These are phyloP conservation scores for Termitomyces sp. DNA, from an alignment of 768 basidiomycete genomes.

Conservation along the genomic window DNA sequence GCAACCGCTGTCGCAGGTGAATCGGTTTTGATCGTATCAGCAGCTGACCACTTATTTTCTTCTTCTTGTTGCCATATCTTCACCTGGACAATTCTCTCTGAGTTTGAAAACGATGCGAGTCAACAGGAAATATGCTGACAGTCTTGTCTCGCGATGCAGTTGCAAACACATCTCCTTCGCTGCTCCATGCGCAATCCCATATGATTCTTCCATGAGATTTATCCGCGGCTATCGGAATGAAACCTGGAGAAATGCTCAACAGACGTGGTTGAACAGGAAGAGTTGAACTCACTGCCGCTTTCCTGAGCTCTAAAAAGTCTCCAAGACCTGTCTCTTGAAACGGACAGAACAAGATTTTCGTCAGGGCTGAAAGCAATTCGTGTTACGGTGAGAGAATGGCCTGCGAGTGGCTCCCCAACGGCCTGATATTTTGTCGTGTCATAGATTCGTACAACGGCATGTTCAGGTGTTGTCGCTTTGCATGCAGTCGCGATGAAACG, in stretches of 20 bases:
- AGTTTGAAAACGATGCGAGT: background rate
- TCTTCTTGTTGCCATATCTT: slow-evolving; percentile 68
- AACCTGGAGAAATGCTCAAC: slow-evolving; percentile 40
- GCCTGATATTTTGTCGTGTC: slow-evolving; percentile 68
- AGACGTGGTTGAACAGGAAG: background rate
- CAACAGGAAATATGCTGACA: slow-evolving; percentile 38
- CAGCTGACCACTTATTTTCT: slow-evolving; percentile 48
- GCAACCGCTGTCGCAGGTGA: slow-evolving; percentile 85
- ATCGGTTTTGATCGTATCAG: slow-evolving; percentile 60
- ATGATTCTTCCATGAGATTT: slow-evolving; percentile 92
- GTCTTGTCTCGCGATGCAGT: slow-evolving; percentile 97
- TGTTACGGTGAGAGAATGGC: slow-evolving; percentile 89
- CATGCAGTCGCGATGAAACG: slow-evolving; percentile 84
- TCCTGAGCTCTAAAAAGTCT: slow-evolving; percentile 59
- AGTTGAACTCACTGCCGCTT: slow-evolving; percentile 33
- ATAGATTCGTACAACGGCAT: slow-evolving; percentile 86
- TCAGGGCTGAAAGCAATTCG: slow-evolving; percentile 87
- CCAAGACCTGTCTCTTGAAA: slow-evolving; percentile 93
- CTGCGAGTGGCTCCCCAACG: slow-evolving; percentile 69
- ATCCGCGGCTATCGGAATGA: slow-evolving; percentile 58
- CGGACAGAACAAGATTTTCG: slow-evolving; percentile 74
- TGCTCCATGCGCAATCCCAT: slow-evolving; percentile 92
- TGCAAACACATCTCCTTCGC: slow-evolving; percentile 75
- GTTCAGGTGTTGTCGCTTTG: slow-evolving; percentile 82
- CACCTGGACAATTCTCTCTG: slow-evolving; percentile 43